A percentile compares a stretch with the other conserved stretches of the same genome.
phyloP scores from a whole-genome alignment of 2,329 filamentous ascomycete species.

The Hymenoscyphus albidus region DNA sequence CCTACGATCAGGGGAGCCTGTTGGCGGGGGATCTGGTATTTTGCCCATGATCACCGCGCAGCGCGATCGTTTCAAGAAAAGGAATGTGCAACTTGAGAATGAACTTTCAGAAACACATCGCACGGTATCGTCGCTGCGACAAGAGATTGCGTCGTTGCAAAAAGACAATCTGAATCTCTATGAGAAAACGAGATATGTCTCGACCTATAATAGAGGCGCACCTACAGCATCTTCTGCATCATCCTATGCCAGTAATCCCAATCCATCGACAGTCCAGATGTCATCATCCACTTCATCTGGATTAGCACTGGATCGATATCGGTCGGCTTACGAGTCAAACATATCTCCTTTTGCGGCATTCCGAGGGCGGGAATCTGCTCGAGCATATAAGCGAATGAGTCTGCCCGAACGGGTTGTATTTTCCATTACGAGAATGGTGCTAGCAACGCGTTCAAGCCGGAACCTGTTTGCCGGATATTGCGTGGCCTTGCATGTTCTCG shows the following conservation, averaged over 20 bases:
- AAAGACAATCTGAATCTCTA: conserved; percentile 95
- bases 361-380: conserved; percentile 83
- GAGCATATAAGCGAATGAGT: conserved; percentile 91
- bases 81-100: conserved; percentile 83
- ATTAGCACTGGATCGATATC: conserved; percentile 76
- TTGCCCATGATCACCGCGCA: conserved; percentile 98
- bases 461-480: conserved; percentile 95
- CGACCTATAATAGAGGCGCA: conserved; percentile 77
- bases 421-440: conserved; percentile 83
- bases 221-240: conserved; percentile 58
- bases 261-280: conserved; percentile 66
- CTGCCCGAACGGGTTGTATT: conserved; percentile 87
- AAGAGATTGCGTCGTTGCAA: conserved; percentile 87
- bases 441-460: conserved; percentile 83
- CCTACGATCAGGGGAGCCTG: conserved; percentile 57
- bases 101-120: conserved; percentile 83
- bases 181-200: conserved; percentile 96
- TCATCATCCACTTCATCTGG: conserved; percentile 58
- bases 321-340: conserved; percentile 89
- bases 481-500: conserved; percentile 78
- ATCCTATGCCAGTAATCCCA: conserved; percentile 68
- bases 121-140: conserved; percentile 77
- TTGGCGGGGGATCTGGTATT: conserved; percentile 78
- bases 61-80: conserved; percentile 96
- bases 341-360: conserved; percentile 96